phyloP scores from a whole-genome alignment of 2,329 filamentous ascomycete species.

The Tolypocladium tundrense region DNA sequence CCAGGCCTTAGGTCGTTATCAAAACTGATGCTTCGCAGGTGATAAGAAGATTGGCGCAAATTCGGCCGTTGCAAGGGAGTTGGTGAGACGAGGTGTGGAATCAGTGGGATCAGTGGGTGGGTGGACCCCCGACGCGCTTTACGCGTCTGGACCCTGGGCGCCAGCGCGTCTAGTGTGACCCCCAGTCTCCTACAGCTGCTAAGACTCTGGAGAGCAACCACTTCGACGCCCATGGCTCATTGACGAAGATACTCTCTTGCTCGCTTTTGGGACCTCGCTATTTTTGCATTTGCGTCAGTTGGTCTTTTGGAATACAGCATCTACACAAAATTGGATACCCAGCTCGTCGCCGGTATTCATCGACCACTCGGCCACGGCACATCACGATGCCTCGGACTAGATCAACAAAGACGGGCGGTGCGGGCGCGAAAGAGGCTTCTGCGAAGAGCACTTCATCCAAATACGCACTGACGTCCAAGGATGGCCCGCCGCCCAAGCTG shows the following conservation, averaged over 20 bases:
- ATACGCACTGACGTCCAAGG: conserved; percentile 29
- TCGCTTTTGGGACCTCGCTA: neutral
- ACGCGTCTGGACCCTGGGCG: conserved; percentile 4
- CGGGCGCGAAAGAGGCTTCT: conserved; percentile 14
- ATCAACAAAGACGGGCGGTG: conserved; percentile 25
- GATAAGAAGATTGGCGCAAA: neutral
- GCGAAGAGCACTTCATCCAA: conserved; percentile 18
- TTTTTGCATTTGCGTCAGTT: too few species aligned
- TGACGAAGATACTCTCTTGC: neutral
- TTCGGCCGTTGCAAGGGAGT: neutral
- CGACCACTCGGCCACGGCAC: neutral
- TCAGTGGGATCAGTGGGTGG: neutral
- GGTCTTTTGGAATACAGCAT: neutral
- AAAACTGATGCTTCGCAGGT: neutral
- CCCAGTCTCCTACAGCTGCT: neutral
- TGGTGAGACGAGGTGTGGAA: neutral
- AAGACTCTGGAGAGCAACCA: neutral
- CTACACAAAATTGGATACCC: neutral
- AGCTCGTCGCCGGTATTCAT: neutral
- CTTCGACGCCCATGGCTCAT: neutral
- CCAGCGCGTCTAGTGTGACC: neutral
- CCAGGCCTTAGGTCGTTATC: neutral
- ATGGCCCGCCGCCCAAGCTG: conserved; percentile 38
- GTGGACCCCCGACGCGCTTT: conserved; percentile 5
- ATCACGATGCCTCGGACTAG: conserved; percentile 39